phyloP scores from a whole-genome alignment of 257 asterid species.

The Cruciata laevipes region DNA sequence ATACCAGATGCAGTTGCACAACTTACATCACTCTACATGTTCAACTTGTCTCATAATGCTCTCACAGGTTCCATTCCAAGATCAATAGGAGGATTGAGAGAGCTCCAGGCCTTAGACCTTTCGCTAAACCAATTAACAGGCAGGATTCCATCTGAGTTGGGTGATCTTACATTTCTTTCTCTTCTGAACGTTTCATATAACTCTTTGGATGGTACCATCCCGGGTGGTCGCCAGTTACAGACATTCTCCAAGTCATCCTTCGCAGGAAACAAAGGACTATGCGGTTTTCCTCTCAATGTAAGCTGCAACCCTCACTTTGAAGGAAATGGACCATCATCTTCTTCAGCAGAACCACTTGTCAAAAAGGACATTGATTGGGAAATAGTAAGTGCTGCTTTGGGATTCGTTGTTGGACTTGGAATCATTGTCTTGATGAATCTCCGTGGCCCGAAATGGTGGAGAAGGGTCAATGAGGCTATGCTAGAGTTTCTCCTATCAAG shows the following conservation, averaged over 20 bases:
- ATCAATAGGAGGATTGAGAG: constrained; percentile 42
- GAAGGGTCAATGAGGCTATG: not conserved
- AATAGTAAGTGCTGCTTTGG: constrained; percentile 2
- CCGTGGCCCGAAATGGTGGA: constrained; percentile 7
- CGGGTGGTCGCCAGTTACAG: constrained; percentile 32
- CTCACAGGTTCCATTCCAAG: constrained; percentile 44
- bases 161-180: constrained; percentile 39
- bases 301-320: not conserved
- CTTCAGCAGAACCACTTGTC: not conserved
- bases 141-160: constrained; percentile 35
- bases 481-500: not conserved
- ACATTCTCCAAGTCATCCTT: constrained; percentile 37
- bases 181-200: constrained; percentile 44
- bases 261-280: constrained; percentile 23
- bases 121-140: constrained; percentile 38
- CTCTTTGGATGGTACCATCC: constrained; percentile 35
- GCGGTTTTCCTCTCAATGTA: constrained; percentile 8
- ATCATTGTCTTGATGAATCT: constrained; percentile 1
- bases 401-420: constrained; percentile 8
- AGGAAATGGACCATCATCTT: not conserved
- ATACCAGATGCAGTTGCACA: constrained; percentile 43
- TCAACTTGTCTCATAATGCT: constrained; percentile 50
- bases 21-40: constrained; percentile 42
- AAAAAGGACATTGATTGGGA: constrained; percentile 6
- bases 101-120: constrained; percentile 50